Conservation (phyloP, 2,329 filamentous ascomycete species). For the Fusarium metavorans region DNA sequence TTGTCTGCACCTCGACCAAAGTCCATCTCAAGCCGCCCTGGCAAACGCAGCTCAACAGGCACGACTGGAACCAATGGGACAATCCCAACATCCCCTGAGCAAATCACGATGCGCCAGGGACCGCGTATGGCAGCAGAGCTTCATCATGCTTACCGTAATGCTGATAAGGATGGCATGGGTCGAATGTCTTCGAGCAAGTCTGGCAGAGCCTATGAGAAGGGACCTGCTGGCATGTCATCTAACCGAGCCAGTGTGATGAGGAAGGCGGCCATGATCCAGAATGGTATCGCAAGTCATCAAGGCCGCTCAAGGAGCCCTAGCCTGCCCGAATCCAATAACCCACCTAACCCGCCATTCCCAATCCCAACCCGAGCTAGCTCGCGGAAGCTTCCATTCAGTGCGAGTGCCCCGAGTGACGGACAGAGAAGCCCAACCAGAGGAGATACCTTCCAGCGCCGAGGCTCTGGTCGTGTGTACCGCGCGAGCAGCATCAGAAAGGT, state of each 20-base stretch:
- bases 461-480: conserved; percentile 62
- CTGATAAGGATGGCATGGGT: conserved; percentile 47
- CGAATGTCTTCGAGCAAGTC: conserved; percentile 45
- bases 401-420: conserved; percentile 77
- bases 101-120: conserved; percentile 46
- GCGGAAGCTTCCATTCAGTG: conserved; percentile 74
- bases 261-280: conserved; percentile 84
- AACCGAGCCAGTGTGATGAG: conserved; percentile 74
- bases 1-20: conserved; percentile 72
- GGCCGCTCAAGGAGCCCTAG: conserved; percentile 74
- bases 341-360: conserved; percentile 90
- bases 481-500: conserved; percentile 81
- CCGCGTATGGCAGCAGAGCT: conserved; percentile 54
- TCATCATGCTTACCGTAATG: conserved; percentile 58
- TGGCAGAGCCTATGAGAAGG: conserved; percentile 54
- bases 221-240: conserved; percentile 50
- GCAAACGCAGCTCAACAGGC: conserved; percentile 56
- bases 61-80: conserved; percentile 47
- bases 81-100: conserved; percentile 58
- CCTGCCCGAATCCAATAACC: conserved; percentile 69
- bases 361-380: conserved; percentile 93
- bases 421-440: conserved; percentile 79
- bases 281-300: conserved; percentile 77
- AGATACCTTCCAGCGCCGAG: conserved; percentile 67
- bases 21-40: conserved; percentile 51